Evolutionary conservation across 306 rosid genomes (phyloP), one percentile per base, ranked within the genome.

Genomic region (Cicer chorassanicum): DNA sequence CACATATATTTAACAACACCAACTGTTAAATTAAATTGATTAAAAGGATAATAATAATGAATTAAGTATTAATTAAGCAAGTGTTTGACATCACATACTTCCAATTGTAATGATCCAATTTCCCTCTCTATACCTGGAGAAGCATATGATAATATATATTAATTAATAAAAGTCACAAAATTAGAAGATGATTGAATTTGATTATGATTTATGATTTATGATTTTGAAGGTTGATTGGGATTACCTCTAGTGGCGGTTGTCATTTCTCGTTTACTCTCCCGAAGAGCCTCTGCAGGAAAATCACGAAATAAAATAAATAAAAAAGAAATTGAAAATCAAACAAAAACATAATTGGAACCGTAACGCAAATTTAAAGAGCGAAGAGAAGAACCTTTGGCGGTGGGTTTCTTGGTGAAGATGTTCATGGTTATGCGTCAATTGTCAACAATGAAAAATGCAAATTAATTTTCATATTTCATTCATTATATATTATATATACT

Each of bases 191-290:
- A 77, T 51, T 60, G 39, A 57, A 57, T 57, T 29, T 57, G 41
- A 57, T 24, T 10, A 24, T 9, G 40, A 24, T 10, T 3, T 10
- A 24, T 9, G 40, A 24, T 10, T 3, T 3, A 34, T 15, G 8
- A 69, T 29, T 29, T 29, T 29, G 36, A 29, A 29, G 36, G 36
- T 29, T 29, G 36, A 29, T 29, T 29, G 36, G 36, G 5, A 0
- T 29, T 78, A 92, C 99, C 99, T 89, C 98, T 85, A 24, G 96
- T 84, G 65, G 99, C 97, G 67, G 77, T 75, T 5, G 90, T 1
- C 99, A 92, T 90, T 84, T 95, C 97, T 39, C 97, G 88, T 86
- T 90, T 95, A 80, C 98, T 92, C 89, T 86, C 96, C 74, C 99
- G 84, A 69, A 95, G 96, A 77, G 96, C 93, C 90, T 95, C 99